Evolutionary conservation across 495 filamentous ascomycete genomes (phyloP).

Genomic region (Saxispiralis lemnorum): DNA sequence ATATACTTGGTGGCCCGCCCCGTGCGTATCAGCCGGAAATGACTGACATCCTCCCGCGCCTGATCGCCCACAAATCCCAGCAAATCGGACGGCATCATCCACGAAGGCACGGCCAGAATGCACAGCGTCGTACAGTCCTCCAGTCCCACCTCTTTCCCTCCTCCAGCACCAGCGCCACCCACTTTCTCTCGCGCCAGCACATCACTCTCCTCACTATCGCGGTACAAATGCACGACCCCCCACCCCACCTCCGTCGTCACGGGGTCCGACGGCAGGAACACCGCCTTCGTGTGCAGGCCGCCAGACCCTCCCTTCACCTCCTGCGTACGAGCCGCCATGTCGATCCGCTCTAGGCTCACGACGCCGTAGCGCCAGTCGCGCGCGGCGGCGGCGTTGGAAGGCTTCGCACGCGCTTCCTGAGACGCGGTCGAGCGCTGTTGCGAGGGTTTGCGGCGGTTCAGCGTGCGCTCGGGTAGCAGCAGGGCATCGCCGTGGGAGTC

Average conservation of each 20-base stretch:
- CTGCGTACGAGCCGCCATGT: constrained; percentile 32
- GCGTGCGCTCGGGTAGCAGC: constrained; percentile 10
- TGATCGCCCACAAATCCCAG: constrained; percentile 82
- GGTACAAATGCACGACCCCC: constrained; percentile 86
- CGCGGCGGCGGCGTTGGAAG: constrained; percentile 13
- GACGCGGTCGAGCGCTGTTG: constrained; percentile 5
- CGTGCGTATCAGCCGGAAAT: constrained; percentile 90
- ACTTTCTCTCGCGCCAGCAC: constrained; percentile 23
- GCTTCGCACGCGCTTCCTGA: constrained; percentile 1
- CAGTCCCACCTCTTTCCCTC: constrained; percentile 24
- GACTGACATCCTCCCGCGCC: constrained; percentile 73
- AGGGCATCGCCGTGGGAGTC: constrained; percentile 12
- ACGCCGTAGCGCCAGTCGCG: constrained; percentile 47
- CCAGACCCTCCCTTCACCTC: constrained; percentile 22
- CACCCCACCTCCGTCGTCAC: constrained; percentile 71
- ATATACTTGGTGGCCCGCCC: constrained; percentile 79
- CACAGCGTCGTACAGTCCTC: constrained; percentile 78
- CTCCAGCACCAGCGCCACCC: constrained; percentile 4
- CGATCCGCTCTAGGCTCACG: constrained; percentile 48
- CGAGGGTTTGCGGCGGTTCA: constrained; percentile 1
- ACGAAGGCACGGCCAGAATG: constrained; percentile 84
- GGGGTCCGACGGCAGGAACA: constrained; percentile 54
- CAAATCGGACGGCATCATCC: constrained; percentile 80
- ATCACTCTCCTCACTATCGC: constrained; percentile 62
- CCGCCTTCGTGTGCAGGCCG: constrained; percentile 54